These are phyloP conservation scores for Calendula officinalis DNA, from an alignment of 129 eudicot species.

Conservation along the genomic window DNA sequence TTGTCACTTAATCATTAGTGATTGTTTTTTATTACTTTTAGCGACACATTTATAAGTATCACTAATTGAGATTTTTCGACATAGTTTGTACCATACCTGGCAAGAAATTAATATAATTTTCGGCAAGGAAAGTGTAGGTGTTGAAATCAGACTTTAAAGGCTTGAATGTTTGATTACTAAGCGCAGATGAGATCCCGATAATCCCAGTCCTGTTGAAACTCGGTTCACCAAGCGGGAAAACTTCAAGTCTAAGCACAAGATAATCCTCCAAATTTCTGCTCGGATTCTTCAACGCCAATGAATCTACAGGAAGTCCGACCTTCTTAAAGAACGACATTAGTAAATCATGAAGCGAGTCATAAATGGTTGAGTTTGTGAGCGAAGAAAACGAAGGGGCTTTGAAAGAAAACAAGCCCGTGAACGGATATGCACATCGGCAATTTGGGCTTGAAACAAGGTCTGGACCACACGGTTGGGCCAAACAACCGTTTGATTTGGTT, in stretches of 20 bases:
- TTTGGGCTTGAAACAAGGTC: slow-evolving; percentile 47
- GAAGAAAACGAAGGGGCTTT: slow-evolving; percentile 66
- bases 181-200: slow-evolving; percentile 35
- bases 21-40: neutral
- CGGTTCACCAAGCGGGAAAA: slow-evolving; percentile 51
- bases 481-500: slow-evolving; percentile 40
- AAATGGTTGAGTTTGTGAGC: slow-evolving; percentile 35
- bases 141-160: slow-evolving; percentile 33
- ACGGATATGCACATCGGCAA: slow-evolving; percentile 65
- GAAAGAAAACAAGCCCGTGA: slow-evolving; percentile 48
- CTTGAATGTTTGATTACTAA: slow-evolving; percentile 56
- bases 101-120: slow-evolving; percentile 31
- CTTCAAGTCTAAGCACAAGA: slow-evolving; percentile 39
- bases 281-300: slow-evolving; percentile 45
- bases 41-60: neutral
- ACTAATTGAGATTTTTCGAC: neutral
- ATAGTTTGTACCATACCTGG: slow-evolving; percentile 25
- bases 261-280: slow-evolving; percentile 36
- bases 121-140: slow-evolving; percentile 44
- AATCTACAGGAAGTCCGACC: slow-evolving; percentile 45
- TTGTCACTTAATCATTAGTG: neutral
- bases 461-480: slow-evolving; percentile 37
- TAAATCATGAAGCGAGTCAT: slow-evolving; percentile 23
- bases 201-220: slow-evolving; percentile 54
- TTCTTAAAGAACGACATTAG: slow-evolving; percentile 34